phyloP scores from a whole-genome alignment of 768 basidiomycete genomes.

The Lactarius sp. region DNA sequence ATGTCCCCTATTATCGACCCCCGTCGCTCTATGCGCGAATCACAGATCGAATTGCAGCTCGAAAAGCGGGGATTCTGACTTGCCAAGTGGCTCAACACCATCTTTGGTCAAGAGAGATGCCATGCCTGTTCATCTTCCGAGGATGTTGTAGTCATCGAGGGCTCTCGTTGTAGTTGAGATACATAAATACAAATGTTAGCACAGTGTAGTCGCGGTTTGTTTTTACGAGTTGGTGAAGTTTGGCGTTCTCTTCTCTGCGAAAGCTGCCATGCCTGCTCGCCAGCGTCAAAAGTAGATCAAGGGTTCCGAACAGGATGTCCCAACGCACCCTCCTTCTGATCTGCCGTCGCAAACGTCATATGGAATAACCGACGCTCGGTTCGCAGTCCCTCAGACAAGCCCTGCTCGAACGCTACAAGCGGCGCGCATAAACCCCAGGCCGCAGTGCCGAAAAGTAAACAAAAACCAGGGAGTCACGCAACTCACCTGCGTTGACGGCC shows the following conservation, averaged over 20 bases:
- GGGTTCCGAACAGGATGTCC: background rate
- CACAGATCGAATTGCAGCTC: no score
- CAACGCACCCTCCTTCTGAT: slow-evolving; percentile 87
- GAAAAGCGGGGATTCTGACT: no score
- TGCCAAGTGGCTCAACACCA: no score
- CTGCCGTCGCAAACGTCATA: slow-evolving; percentile 84
- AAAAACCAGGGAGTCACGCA: no score
- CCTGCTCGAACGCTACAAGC: slow-evolving; percentile 68
- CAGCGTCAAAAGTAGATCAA: slow-evolving; percentile 10
- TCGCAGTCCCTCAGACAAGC: slow-evolving; percentile 74
- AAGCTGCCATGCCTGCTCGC: slow-evolving; percentile 82
- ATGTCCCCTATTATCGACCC: no score
- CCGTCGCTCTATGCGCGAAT: no score
- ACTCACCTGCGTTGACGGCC: slow-evolving; percentile 79
- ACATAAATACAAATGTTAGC: background rate
- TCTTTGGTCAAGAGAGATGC: no score
- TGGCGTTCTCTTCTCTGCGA: slow-evolving; percentile 89
- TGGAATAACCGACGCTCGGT: slow-evolving; percentile 92
- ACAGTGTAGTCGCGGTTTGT: background rate
- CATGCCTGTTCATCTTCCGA: no score
- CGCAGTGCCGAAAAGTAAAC: no score
- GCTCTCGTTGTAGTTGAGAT: no score
- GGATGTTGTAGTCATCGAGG: no score
- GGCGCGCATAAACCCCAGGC: background rate
- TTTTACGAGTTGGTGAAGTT: slow-evolving; percentile 61